Percentiles rank a stretch among this genome's conserved stretches.
phyloP scores from a whole-genome alignment of 306 rosid species.

The Astragalus glycyphyllos region DNA sequence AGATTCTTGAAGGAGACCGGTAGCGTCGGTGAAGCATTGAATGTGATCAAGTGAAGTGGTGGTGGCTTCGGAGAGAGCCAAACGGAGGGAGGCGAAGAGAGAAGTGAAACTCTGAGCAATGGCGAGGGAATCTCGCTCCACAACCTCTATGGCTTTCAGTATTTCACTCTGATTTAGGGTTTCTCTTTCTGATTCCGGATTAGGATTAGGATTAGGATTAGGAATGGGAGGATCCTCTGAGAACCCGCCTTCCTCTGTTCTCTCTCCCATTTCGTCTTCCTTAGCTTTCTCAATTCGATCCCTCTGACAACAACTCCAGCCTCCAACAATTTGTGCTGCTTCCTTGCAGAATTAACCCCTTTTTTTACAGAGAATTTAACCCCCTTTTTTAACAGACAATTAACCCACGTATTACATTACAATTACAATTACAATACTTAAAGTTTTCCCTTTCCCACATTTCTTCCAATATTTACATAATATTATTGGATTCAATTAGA shows the following conservation, averaged over 20 bases:
- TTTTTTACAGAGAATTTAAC: too few relatives aligned
- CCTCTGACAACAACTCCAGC: too few relatives aligned
- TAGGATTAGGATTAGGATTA: neutral
- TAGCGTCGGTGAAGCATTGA: conserved; percentile 78
- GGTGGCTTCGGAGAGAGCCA: conserved; percentile 71
- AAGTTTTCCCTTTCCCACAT: too few relatives aligned
- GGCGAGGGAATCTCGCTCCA: conserved; percentile 80
- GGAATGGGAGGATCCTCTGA: conserved; percentile 4
- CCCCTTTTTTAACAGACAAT: too few relatives aligned
- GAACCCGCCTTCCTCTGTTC: conserved; percentile 13
- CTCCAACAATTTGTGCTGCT: too few relatives aligned
- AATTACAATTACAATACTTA: too few relatives aligned
- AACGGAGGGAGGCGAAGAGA: conserved; percentile 79
- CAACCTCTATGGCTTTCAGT: conserved; percentile 70
- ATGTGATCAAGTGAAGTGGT: conserved; percentile 78
- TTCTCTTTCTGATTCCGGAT: conserved; percentile 36
- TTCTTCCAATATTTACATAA: too few relatives aligned
- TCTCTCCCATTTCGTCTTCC: conserved; percentile 37
- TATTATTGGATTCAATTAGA: too few relatives aligned
- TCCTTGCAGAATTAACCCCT: too few relatives aligned
- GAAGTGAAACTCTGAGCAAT: conserved; percentile 78
- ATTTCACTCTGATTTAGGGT: conserved; percentile 56
- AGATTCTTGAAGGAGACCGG: conserved; percentile 94
- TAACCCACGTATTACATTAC: too few relatives aligned
- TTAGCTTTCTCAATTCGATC: neutral